Percentiles rank a stretch among this genome's conserved stretches.
Conservation (phyloP, 176 grass and related monocot species). For the Aegilops speltoides region DNA sequence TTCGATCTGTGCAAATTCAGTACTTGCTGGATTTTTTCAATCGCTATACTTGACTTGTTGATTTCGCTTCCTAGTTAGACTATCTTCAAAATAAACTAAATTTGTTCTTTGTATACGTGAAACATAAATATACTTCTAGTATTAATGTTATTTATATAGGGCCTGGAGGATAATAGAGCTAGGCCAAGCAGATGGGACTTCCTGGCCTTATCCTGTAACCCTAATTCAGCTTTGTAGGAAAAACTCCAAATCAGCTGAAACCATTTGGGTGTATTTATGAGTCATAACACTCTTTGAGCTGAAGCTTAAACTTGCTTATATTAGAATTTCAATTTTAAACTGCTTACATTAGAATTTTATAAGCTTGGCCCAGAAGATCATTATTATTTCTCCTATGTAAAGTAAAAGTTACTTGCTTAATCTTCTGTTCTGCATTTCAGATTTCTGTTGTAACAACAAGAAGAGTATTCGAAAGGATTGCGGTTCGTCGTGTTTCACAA, state of each 20-base stretch:
- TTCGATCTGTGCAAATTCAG: not conserved
- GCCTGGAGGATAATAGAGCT: not conserved
- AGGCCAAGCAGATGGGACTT: not conserved
- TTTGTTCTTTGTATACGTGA: not conserved
- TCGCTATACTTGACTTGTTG: not conserved
- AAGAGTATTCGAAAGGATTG: slow-evolving; percentile 87
- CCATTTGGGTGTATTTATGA: not conserved
- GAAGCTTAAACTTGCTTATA: not conserved
- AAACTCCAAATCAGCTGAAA: slow-evolving; percentile 29
- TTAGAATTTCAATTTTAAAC: not conserved
- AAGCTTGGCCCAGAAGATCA: slow-evolving; percentile 2
- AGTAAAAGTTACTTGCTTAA: slow-evolving; percentile 2
- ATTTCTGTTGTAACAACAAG: slow-evolving; percentile 81
- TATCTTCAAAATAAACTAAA: not conserved
- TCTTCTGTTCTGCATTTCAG: slow-evolving; percentile 54
- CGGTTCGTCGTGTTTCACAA: slow-evolving; percentile 66
- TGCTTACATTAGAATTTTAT: not conserved
- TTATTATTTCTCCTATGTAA: not conserved
- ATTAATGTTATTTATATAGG: not conserved
- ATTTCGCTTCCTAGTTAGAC: not conserved
- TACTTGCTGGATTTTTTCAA: slow-evolving; percentile 13
- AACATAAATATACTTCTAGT: slow-evolving; percentile 18
- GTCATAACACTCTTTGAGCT: not conserved
- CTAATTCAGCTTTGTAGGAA: not conserved
- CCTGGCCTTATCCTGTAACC: not conserved